These are phyloP conservation scores for Tetracladium setigerum DNA, from an alignment of 495 filamentous ascomycete genomes.

Conservation along the genomic window DNA sequence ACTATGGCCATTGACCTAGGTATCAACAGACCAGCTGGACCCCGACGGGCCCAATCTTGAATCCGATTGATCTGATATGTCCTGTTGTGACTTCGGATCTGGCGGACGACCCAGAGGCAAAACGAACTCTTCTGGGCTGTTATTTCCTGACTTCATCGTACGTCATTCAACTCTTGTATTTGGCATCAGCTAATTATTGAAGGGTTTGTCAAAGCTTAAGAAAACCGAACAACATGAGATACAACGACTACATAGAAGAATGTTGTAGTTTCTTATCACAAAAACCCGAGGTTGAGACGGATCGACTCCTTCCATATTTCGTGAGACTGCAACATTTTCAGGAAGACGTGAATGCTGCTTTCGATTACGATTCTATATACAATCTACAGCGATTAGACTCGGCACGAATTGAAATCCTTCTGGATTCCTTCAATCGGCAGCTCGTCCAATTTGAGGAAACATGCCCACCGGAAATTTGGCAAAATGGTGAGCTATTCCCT, in stretches of 20 bases:
- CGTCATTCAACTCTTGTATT: neutral
- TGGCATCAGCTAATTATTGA: neutral
- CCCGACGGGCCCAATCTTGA: neutral
- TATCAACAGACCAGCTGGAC: neutral
- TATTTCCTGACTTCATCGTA: conserved; percentile 26
- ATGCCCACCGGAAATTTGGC: conserved; percentile 10
- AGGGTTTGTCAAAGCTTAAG: conserved; percentile 9
- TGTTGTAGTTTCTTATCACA: conserved; percentile 4
- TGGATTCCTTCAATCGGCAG: conserved; percentile 9
- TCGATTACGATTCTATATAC: conserved; percentile 3
- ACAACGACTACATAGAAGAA: conserved; percentile 9
- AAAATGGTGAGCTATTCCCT: conserved; percentile 11
- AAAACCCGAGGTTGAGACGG: conserved; percentile 2
- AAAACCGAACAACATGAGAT: conserved; percentile 13
- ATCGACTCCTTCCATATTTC: conserved; percentile 13
- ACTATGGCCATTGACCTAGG: conserved; percentile 21
- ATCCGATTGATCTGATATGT: neutral
- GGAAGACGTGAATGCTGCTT: conserved; percentile 14
- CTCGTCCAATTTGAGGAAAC: conserved; percentile 6
- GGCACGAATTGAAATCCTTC: conserved; percentile 9
- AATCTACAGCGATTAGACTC: conserved; percentile 4
- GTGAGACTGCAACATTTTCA: conserved; percentile 11
- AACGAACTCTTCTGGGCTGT: conserved; percentile 23
- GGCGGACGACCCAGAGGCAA: conserved; percentile 16
- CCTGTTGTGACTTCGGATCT: neutral